phyloP scores from a whole-genome alignment of 345 rosid genomes.

The Punica granatum region DNA sequence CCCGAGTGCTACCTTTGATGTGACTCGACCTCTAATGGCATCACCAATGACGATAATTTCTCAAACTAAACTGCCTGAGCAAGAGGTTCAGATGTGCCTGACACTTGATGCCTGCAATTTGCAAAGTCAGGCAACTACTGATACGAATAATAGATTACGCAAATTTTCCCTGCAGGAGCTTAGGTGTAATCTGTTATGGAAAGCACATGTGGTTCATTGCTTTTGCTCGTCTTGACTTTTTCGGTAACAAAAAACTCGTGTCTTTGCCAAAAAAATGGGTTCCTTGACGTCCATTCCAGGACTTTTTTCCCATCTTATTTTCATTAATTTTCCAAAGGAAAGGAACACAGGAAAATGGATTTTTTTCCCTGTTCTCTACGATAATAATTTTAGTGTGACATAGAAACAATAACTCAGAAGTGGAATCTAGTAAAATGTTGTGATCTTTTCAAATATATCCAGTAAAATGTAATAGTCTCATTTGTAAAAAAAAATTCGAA shows the following conservation, averaged over 20 bases:
- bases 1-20: not conserved
- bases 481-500: not conserved
- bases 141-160: not conserved
- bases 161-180: not conserved
- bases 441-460: not conserved
- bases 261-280: not conserved
- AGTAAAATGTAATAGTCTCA: too few species aligned
- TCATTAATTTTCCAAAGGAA: not conserved
- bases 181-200: not conserved
- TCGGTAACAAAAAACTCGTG: too few species aligned
- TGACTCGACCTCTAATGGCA: not conserved
- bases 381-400: not conserved
- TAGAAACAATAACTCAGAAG: too few species aligned
- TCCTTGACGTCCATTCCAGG: too few species aligned
- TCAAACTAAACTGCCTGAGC: constrained; percentile 44
- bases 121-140: not conserved
- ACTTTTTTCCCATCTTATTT: too few species aligned
- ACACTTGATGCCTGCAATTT: constrained; percentile 37
- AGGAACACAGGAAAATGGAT: not conserved
- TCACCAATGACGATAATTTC: not conserved
- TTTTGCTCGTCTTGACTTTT: too few species aligned
- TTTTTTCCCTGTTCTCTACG: not conserved
- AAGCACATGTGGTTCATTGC: too few species aligned
- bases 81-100: constrained; percentile 36
- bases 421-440: not conserved